Evolutionary conservation across 805 yeast genomes (phyloP), one percentile per base, ranked within the genome.

Genomic region (Cyberlindnera sargentensis): DNA sequence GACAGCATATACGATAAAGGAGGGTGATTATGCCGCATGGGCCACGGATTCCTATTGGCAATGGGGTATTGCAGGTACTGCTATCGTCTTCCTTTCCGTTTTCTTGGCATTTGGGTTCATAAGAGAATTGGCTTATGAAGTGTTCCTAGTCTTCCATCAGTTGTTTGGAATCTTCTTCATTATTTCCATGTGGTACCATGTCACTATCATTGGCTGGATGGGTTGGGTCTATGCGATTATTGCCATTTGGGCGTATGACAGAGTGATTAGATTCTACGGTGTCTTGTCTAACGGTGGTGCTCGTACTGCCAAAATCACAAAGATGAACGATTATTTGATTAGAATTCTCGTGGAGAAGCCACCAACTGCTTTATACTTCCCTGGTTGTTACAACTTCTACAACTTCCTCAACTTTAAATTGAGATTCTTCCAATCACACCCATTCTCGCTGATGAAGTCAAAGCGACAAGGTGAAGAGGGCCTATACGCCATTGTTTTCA

Each of bases 231-330:
- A 75, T 44, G 73, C 78, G 4, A 56, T 80, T 7, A 70, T 77
- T 46, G 81, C 77, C 0, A 67, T 87, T 7, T 88, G 95, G 95
- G 71, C 67, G 2, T 69, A 78, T 50, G 95, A 88, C 56, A 67
- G 90, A 43, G 47, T 77, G 0, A 54, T 75, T 10, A 71, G 95
- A 49, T 46, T 80, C 8, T 63, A 71, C 1, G 71, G 87, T 43
- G 60, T 86, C 2, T 42, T 72, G 10, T 55, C 65, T 30, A 81
- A 82, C 48, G 95, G 95, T 6, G 76, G 74, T 27, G 58, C 72
- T 25, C 74, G 78, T 25, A 57, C 65, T 10, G 84, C 82, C 11
- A 66, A 66, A 37, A 55, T 60, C 9, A 50, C 59, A 24, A 37
- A 47, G 39, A 9, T 61, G 39, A 46, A 49, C 42, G 58, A 61